Conservation (phyloP, 305 asterid genomes). For the Solanum hybrid region DNA sequence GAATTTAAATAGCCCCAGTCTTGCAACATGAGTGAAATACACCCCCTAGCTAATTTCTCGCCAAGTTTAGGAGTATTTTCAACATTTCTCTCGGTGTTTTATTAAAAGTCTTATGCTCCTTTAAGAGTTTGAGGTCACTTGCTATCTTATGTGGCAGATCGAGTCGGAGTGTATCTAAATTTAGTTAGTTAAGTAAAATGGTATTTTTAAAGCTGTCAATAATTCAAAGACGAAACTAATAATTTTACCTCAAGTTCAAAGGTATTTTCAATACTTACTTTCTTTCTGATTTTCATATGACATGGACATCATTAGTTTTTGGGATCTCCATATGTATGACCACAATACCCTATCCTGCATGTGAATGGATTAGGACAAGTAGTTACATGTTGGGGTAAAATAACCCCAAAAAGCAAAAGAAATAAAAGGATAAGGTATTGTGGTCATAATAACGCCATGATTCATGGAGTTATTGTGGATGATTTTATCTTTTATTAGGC, state of each 20-base stretch:
- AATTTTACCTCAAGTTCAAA: too few species aligned
- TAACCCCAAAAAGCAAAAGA: neutral
- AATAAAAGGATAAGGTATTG: neutral
- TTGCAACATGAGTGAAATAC: neutral
- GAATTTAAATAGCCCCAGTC: too few species aligned
- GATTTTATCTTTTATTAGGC: slow-evolving; percentile 15
- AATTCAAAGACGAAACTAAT: too few species aligned
- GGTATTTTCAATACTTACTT: too few species aligned
- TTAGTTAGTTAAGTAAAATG: too few species aligned
- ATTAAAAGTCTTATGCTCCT: too few species aligned
- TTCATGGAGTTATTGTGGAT: slow-evolving; percentile 25
- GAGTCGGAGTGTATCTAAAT: neutral
- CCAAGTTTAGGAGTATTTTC: neutral
- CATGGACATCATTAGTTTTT: neutral
- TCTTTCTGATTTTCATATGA: too few species aligned
- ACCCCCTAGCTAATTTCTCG: neutral
- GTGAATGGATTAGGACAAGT: neutral
- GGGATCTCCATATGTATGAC: neutral
- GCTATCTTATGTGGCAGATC: neutral
- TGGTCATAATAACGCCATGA: slow-evolving; percentile 15
- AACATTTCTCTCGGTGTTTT: too few species aligned
- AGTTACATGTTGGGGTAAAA: neutral
- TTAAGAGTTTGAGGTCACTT: neutral
- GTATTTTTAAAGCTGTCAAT: too few species aligned
- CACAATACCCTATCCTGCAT: neutral